Percentiles rank a stretch among this genome's conserved stretches.
Evolutionary conservation across 2,329 filamentous ascomycete genomes (phyloP).

Genomic region (Cytospora piceicola): DNA sequence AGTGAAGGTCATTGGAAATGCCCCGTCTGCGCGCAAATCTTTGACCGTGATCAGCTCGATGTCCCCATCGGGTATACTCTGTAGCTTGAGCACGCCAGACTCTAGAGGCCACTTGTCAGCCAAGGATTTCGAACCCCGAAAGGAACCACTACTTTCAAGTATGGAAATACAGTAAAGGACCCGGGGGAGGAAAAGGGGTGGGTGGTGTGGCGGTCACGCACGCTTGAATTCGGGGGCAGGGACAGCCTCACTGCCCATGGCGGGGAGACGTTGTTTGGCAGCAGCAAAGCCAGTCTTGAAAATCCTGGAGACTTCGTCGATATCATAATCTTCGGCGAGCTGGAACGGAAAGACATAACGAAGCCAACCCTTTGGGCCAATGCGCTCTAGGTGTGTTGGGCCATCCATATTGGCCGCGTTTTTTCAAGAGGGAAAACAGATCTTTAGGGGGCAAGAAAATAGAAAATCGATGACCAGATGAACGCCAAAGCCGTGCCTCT

Average conservation of each 20-base stretch:
- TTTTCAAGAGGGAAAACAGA: background rate
- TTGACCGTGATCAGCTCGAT: conserved; percentile 36
- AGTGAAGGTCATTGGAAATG: conserved; percentile 35
- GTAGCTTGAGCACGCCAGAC: conserved; percentile 39
- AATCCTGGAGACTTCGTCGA: conserved; percentile 34
- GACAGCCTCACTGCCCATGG: conserved; percentile 39
- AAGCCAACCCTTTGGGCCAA: conserved; percentile 41
- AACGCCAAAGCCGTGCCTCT: too few species aligned
- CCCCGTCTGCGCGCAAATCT: conserved; percentile 34
- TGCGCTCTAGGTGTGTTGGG: conserved; percentile 39
- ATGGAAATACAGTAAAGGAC: background rate
- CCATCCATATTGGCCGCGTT: background rate
- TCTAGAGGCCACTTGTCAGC: conserved; percentile 25
- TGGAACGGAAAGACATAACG: conserved; percentile 42
- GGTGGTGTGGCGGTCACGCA: background rate
- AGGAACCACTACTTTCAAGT: background rate
- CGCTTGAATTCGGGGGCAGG: conserved; percentile 37
- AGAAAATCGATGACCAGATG: too few species aligned
- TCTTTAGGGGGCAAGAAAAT: too few species aligned
- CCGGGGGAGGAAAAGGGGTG: background rate
- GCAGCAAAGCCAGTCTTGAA: conserved; percentile 37
- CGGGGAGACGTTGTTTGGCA: conserved; percentile 37
- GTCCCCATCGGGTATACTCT: conserved; percentile 35
- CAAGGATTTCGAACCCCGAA: background rate
- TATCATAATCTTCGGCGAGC: conserved; percentile 38